phyloP scores from a whole-genome alignment of 2,329 filamentous ascomycete genomes.

The Colletotrichum sp. region DNA sequence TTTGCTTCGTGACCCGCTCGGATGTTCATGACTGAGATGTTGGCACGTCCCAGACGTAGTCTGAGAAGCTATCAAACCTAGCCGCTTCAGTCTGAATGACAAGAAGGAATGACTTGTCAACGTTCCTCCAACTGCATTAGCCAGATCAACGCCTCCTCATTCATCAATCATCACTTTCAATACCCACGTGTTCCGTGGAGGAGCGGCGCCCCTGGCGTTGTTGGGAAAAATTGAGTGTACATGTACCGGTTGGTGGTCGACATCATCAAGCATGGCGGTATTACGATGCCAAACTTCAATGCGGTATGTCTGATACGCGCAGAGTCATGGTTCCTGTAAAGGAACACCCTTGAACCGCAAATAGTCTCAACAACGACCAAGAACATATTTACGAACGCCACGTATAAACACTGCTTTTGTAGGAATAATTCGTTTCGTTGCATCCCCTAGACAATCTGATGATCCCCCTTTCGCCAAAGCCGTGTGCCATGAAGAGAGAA shows the following conservation, averaged over 20 bases:
- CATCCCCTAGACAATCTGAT: constrained; percentile 22
- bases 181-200: not conserved
- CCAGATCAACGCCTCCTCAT: not conserved
- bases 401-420: not conserved
- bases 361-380: not conserved
- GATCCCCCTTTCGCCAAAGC: constrained; percentile 20
- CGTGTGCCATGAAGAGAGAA: constrained; percentile 21
- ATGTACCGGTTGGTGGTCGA: not conserved
- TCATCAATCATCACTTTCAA: not conserved
- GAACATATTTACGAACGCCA: not conserved
- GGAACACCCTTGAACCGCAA: not conserved
- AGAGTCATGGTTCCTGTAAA: not conserved
- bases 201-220: not conserved
- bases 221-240: not conserved
- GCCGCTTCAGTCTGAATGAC: not conserved
- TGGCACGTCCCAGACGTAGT: not conserved
- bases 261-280: not conserved
- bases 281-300: not conserved
- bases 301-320: not conserved
- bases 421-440: not conserved
- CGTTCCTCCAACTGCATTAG: not conserved
- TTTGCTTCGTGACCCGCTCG: not conserved
- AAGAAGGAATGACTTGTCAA: not conserved
- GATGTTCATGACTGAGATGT: not conserved
- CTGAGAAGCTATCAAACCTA: not conserved